These are phyloP conservation scores for Mychonastes homosphaera DNA, from an alignment of 139 green algal genomes.

Conservation along the genomic window DNA sequence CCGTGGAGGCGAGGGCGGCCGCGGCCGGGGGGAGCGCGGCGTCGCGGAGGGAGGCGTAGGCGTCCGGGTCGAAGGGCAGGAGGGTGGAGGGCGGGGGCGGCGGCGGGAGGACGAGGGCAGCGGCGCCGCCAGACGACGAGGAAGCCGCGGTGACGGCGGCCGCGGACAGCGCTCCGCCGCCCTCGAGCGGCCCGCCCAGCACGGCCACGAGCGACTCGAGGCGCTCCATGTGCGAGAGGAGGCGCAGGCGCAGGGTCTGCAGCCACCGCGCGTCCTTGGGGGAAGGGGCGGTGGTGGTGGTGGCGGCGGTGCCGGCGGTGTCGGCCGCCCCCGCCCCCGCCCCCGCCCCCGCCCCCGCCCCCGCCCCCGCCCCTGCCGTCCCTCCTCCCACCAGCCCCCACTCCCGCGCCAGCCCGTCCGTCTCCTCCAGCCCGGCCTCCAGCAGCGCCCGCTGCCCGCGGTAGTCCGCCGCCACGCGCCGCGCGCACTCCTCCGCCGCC, in stretches of 20 bases:
- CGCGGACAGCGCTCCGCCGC: background rate
- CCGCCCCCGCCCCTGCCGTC: background rate
- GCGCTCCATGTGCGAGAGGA: constrained; percentile 14
- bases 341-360: background rate
- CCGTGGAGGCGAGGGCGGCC: constrained; percentile 1
- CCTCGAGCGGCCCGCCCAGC: constrained; percentile 4
- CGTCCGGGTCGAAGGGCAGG: constrained; percentile 10
- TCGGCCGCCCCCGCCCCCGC: background rate
- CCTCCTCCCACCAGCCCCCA: background rate
- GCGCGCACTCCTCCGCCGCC: constrained; percentile 18
- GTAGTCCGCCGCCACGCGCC: constrained; percentile 16
- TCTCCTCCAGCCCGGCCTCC: constrained; percentile 26
- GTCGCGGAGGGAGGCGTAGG: constrained; percentile 14
- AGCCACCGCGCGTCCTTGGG: background rate
- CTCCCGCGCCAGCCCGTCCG: constrained; percentile 1
- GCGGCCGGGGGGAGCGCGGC: constrained; percentile 7
- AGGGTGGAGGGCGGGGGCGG: background rate
- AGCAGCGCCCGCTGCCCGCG: constrained; percentile 22
- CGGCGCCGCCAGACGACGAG: too few relatives aligned
- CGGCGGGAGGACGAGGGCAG: background rate
- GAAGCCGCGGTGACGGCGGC: too few relatives aligned
- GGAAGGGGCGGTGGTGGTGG: background rate
- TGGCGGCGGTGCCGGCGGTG: too few relatives aligned
- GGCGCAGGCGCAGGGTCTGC: constrained; percentile 5
- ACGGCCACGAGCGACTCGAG: constrained; percentile 10